These are phyloP conservation scores for Podaxis sp. DNA, from an alignment of 768 basidiomycete genomes.

Conservation along the genomic window DNA sequence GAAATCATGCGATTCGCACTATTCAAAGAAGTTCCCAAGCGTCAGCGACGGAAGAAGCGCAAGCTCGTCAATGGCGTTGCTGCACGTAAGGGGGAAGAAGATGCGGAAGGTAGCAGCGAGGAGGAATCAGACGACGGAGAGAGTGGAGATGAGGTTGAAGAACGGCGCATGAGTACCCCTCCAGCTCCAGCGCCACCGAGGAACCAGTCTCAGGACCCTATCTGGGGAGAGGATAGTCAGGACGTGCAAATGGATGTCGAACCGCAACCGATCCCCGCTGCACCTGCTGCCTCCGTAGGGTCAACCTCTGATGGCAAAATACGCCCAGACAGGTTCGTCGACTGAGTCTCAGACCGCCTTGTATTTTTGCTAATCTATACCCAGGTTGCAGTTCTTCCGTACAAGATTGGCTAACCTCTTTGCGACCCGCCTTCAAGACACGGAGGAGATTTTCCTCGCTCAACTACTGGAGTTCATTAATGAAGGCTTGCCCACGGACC, in stretches of 20 bases:
- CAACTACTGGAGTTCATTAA: constrained; percentile 77
- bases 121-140: constrained; percentile 50
- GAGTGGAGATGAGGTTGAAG: constrained; percentile 34
- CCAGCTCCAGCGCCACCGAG: constrained; percentile 27
- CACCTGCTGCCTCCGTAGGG: constrained; percentile 25
- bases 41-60: constrained; percentile 79
- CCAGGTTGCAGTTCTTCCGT: constrained; percentile 80
- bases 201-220: constrained; percentile 48
- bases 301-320: constrained; percentile 41
- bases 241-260: constrained; percentile 62
- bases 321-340: constrained; percentile 57
- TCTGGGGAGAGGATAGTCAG: constrained; percentile 69
- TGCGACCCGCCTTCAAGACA: constrained; percentile 64
- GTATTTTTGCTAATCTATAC: constrained; percentile 10
- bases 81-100: constrained; percentile 43
- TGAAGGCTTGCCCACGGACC: constrained; percentile 63
- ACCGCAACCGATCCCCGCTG: constrained; percentile 31
- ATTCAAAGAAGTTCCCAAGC: constrained; percentile 94
- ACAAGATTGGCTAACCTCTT: constrained; percentile 72
- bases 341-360: constrained; percentile 8
- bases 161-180: constrained; percentile 53
- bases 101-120: constrained; percentile 50
- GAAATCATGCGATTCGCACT: constrained; percentile 96
- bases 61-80: constrained; percentile 75
- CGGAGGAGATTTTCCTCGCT: constrained; percentile 72